phyloP scores from a whole-genome alignment of 192 early-diverging fungal species.

The Coemansia erecta region DNA sequence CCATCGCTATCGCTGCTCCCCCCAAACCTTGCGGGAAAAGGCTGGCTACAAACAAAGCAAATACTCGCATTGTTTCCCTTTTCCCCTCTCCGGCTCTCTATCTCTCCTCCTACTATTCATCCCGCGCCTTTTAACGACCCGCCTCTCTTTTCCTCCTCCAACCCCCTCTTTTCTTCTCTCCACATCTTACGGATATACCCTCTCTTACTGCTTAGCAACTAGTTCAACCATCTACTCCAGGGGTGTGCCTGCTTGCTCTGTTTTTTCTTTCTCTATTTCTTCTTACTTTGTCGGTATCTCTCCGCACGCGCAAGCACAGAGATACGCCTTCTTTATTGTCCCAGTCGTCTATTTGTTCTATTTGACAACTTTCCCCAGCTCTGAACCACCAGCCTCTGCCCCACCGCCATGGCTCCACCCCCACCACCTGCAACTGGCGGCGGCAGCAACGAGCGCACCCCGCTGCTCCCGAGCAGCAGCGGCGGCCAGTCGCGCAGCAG shows the following conservation, averaged over 20 bases:
- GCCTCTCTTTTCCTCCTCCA: conserved; percentile 2
- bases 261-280: too few relatives aligned
- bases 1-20: too few relatives aligned
- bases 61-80: too few relatives aligned
- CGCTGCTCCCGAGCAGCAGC: conserved; percentile 25
- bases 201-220: neutral
- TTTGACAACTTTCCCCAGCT: neutral
- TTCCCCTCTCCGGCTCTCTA: too few relatives aligned
- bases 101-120: neutral
- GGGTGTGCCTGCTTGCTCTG: neutral
- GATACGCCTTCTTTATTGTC: neutral
- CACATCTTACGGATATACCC: conserved; percentile 2
- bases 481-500: conserved; percentile 6
- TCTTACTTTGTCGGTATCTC: neutral
- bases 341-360: neutral
- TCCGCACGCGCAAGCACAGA: neutral
- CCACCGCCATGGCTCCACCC: neutral
- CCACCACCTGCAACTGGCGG: conserved; percentile 28
- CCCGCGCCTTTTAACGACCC: conserved; percentile 7
- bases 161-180: neutral
- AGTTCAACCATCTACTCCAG: neutral
- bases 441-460: conserved; percentile 45
- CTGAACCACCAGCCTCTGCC: neutral
- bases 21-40: too few relatives aligned
- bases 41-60: too few relatives aligned